Conservation (phyloP, 2,329 filamentous ascomycete genomes). For the Pseudocercospora macadamiae region DNA sequence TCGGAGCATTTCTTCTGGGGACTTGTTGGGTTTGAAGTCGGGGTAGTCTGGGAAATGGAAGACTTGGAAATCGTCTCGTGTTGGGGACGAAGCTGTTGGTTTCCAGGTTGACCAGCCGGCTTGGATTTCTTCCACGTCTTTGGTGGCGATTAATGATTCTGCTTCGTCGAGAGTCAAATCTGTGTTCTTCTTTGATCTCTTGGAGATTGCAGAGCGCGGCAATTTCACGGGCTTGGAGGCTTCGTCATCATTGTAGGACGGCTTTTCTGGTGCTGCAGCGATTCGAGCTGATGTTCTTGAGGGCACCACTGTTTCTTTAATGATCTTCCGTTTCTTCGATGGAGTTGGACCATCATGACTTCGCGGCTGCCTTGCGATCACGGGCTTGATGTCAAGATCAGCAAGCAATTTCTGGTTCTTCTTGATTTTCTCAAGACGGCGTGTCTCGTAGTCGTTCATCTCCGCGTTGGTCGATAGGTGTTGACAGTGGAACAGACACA, state of each 20-base stretch:
- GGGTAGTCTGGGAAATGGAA: conserved; percentile 53
- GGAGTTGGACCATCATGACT: conserved; percentile 30
- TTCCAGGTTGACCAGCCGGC: conserved; percentile 52
- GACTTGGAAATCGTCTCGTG: conserved; percentile 45
- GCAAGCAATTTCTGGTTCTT: conserved; percentile 53
- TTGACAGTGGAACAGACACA: no score
- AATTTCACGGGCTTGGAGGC: conserved; percentile 28
- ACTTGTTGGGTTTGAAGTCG: conserved; percentile 57
- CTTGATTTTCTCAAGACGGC: conserved; percentile 53
- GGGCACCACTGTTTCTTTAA: conserved; percentile 35
- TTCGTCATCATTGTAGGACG: conserved; percentile 45
- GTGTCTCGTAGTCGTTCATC: conserved; percentile 52
- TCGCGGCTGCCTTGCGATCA: conserved; percentile 22
- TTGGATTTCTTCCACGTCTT: conserved; percentile 39
- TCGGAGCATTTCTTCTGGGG: conserved; percentile 55
- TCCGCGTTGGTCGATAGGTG: not conserved
- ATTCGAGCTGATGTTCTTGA: conserved; percentile 54
- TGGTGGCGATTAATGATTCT: conserved; percentile 30
- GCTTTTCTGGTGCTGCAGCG: conserved; percentile 42
- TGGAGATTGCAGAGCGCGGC: conserved; percentile 28
- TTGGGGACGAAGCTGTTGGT: conserved; percentile 44
- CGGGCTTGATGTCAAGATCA: conserved; percentile 49
- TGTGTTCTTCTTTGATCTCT: conserved; percentile 15
- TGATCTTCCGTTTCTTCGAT: conserved; percentile 47
- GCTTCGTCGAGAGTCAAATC: conserved; percentile 10